These are phyloP conservation scores for Arctium minus DNA, from an alignment of 129 eudicot genomes.

Conservation along the genomic window DNA sequence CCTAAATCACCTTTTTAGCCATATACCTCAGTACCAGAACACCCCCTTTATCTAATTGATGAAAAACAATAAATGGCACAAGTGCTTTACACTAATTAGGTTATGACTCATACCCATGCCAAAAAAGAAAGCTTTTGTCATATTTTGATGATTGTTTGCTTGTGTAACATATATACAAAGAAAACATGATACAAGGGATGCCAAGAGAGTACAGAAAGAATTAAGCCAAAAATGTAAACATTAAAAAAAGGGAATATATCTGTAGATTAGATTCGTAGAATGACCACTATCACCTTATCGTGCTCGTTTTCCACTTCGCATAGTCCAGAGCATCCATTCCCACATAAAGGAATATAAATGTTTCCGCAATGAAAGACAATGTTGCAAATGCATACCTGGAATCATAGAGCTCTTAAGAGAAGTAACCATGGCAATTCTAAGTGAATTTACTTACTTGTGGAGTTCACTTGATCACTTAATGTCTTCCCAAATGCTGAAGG, in stretches of 20 bases:
- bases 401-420: neutral
- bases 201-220: neutral
- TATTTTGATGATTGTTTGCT: neutral
- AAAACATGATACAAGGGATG: neutral
- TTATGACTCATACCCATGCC: neutral
- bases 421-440: neutral
- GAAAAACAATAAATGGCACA: neutral
- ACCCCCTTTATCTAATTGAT: neutral
- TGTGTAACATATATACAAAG: neutral
- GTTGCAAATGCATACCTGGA: conserved; percentile 87
- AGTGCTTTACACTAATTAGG: neutral
- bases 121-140: neutral
- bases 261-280: neutral
- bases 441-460: conserved; percentile 6
- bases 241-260: neutral
- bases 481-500: neutral
- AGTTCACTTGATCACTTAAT: conserved; percentile 8
- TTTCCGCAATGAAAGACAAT: conserved; percentile 90
- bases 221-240: neutral
- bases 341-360: conserved; percentile 89
- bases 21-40: neutral
- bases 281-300: conserved; percentile 38
- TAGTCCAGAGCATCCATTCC: conserved; percentile 92
- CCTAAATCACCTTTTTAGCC: neutral
- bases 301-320: conserved; percentile 80